Conservation (phyloP, 441 rosid genomes). For the Euphorbia neoarborescens region DNA sequence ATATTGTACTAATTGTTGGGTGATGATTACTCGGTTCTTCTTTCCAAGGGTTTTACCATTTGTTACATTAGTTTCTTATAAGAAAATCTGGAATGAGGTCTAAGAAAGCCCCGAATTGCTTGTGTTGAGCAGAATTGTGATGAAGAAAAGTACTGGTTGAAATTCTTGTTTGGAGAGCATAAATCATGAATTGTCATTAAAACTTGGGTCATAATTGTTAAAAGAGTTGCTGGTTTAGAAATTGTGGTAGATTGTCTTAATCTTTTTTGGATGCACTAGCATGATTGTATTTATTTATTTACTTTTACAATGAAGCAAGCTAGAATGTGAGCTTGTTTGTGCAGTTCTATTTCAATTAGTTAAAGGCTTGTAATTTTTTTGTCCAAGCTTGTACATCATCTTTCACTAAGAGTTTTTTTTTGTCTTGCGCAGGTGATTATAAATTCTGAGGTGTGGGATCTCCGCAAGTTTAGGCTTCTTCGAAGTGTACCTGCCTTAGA, state of each 20-base stretch:
- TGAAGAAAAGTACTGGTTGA: background rate
- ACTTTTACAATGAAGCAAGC: too few species aligned
- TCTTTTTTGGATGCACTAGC: background rate
- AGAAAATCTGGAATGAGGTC: background rate
- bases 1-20: background rate
- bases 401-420: slow-evolving; percentile 1
- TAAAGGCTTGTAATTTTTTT: background rate
- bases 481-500: slow-evolving; percentile 90
- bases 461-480: slow-evolving; percentile 71
- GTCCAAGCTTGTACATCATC: background rate
- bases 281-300: background rate
- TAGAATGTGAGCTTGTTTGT: background rate
- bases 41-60: background rate
- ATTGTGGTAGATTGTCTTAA: background rate
- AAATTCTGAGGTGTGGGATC: slow-evolving; percentile 98
- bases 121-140: background rate
- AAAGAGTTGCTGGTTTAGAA: background rate
- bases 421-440: slow-evolving; percentile 57
- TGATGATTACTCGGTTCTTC: background rate
- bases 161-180: background rate
- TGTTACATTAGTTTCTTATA: background rate
- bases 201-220: background rate
- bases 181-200: background rate
- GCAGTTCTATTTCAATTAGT: background rate
- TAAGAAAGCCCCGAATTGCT: background rate